These are phyloP conservation scores for Leptographium flavum DNA, from an alignment of 2,329 filamentous ascomycete genomes.

Conservation along the genomic window DNA sequence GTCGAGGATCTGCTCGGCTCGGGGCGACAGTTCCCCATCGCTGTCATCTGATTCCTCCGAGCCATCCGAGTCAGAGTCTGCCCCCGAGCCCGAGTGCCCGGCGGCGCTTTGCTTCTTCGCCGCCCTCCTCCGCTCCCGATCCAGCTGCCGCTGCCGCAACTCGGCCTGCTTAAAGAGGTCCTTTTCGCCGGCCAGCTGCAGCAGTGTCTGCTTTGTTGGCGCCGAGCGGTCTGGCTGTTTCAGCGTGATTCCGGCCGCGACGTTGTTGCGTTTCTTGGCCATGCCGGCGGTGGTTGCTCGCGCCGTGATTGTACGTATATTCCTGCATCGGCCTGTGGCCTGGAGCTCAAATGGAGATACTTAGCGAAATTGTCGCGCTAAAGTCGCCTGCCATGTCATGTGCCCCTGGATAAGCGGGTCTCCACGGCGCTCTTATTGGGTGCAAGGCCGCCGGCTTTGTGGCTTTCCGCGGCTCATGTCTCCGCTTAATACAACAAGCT, in stretches of 20 bases:
- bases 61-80: slow-evolving; percentile 19
- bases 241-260: slow-evolving; percentile 41
- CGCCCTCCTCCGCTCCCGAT: slow-evolving; percentile 13
- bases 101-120: slow-evolving; percentile 6
- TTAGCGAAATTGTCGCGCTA: neutral
- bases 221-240: slow-evolving; percentile 54
- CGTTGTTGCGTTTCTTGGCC: slow-evolving; percentile 19
- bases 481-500: neutral
- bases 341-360: no score
- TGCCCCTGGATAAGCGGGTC: neutral
- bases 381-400: neutral
- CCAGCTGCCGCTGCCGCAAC: slow-evolving; percentile 22
- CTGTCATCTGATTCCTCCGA: slow-evolving; percentile 17
- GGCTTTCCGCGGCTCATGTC: neutral
- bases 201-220: slow-evolving; percentile 51
- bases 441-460: no score
- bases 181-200: slow-evolving; percentile 55
- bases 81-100: slow-evolving; percentile 19
- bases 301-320: neutral
- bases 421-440: no score
- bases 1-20: slow-evolving; percentile 38
- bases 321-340: neutral
- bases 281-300: no score
- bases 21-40: slow-evolving; percentile 24
- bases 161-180: slow-evolving; percentile 39